Percentiles rank a stretch among this genome's conserved stretches.
Evolutionary conservation across 495 filamentous ascomycete genomes (phyloP).

Genomic region (Xylaria scruposa): DNA sequence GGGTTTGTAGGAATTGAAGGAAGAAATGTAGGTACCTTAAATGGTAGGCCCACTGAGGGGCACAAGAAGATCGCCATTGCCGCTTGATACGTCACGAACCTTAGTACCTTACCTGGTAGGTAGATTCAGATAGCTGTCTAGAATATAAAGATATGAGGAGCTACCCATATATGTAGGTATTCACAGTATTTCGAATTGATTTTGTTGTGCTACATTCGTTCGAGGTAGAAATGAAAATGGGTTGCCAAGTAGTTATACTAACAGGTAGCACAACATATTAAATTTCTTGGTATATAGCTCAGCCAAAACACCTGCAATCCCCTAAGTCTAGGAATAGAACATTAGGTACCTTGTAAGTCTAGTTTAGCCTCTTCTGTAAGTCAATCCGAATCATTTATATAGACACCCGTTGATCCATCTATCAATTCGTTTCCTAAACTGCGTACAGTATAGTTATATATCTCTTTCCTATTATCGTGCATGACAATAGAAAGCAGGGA

Average conservation of each 20-base stretch:
- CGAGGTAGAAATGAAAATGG: not conserved
- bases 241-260: not conserved
- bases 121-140: no score
- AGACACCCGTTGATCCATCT: not conserved
- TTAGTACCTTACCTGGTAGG: no score
- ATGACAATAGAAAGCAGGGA: not conserved
- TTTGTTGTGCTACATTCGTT: not conserved
- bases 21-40: not conserved
- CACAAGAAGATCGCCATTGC: not conserved
- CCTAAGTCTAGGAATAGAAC: not conserved
- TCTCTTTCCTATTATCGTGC: not conserved
- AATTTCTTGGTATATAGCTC: not conserved
- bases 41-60: not conserved
- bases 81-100: not conserved
- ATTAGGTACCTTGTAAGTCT: not conserved
- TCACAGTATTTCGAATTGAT: not conserved
- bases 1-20: not conserved
- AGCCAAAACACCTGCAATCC: not conserved
- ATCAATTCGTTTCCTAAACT: not conserved
- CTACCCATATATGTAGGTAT: not conserved
- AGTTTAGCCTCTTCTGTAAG: not conserved
- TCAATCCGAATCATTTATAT: not conserved
- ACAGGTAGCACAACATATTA: not conserved
- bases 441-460: not conserved
- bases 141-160: no score